These are phyloP conservation scores for Albophoma yamanashiensis DNA, from an alignment of 2,329 filamentous ascomycete genomes.

Conservation along the genomic window DNA sequence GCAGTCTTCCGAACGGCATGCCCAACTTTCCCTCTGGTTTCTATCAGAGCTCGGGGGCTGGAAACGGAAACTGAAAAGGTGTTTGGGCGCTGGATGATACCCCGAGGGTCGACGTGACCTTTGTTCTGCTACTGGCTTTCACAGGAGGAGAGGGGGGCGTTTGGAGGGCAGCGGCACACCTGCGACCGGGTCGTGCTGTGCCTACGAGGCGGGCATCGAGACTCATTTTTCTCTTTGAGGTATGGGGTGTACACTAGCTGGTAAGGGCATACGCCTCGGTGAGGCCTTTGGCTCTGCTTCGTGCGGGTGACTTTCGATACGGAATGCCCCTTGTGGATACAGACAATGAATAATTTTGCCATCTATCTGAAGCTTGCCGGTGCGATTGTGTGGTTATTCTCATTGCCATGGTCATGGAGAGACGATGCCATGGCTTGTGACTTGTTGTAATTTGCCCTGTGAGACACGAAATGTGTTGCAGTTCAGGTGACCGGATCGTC, in stretches of 20 bases:
- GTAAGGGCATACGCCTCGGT: background rate
- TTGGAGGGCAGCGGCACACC: background rate
- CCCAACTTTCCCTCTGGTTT: constrained; percentile 30
- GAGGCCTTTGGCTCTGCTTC: background rate
- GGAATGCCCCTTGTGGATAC: background rate
- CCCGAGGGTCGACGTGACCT: background rate
- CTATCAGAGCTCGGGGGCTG: constrained; percentile 17
- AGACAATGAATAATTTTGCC: background rate
- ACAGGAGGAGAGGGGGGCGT: background rate
- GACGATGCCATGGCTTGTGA: background rate
- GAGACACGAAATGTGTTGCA: background rate
- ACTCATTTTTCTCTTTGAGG: background rate
- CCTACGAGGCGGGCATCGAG: background rate
- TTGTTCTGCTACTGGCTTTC: background rate
- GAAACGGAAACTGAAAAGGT: constrained; percentile 2
- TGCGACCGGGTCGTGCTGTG: background rate
- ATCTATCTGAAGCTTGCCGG: background rate
- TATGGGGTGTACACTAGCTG: background rate
- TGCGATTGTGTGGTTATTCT: background rate
- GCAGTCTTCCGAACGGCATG: constrained; percentile 30
- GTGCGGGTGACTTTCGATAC: background rate
- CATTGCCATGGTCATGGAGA: background rate
- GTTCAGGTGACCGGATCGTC: background rate
- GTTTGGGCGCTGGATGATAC: constrained; percentile 1
- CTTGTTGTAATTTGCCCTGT: background rate